These are phyloP conservation scores for Simplicillium aogashimaense DNA, from an alignment of 2,329 filamentous ascomycete species.

Conservation along the genomic window DNA sequence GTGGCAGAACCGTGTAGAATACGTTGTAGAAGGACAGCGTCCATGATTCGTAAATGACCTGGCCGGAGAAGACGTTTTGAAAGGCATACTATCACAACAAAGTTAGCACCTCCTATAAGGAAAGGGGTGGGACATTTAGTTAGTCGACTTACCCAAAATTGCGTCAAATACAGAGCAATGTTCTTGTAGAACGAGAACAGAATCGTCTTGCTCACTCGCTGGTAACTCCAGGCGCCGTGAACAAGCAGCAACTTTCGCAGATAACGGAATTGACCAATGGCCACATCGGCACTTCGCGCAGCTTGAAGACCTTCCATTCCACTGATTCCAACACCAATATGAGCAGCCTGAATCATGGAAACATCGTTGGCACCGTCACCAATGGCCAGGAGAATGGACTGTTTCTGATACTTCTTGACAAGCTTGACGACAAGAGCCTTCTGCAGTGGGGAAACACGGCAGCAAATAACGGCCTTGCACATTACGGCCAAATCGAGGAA, in stretches of 20 bases:
- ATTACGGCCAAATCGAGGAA: constrained; percentile 89
- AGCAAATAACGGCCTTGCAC: constrained; percentile 99
- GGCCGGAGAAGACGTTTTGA: constrained; percentile 94
- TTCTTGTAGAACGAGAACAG: constrained; percentile 99
- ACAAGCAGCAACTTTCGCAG: constrained; percentile 89
- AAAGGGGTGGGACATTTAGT: background rate
- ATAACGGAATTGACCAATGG: constrained; percentile 92
- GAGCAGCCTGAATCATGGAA: constrained; percentile 99
- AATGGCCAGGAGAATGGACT: constrained; percentile 87
- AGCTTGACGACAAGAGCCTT: constrained; percentile 97
- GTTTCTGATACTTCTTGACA: constrained; percentile 83
- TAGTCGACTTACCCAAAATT: constrained; percentile 73
- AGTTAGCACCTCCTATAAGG: constrained; percentile 14
- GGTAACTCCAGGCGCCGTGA: constrained; percentile 95
- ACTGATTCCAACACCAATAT: constrained; percentile 95
- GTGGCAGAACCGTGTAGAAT: constrained; percentile 89
- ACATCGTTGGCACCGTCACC: constrained; percentile 98
- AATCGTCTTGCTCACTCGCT: constrained; percentile 93
- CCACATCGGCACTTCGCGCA: constrained; percentile 87
- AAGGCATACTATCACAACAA: constrained; percentile 64
- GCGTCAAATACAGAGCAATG: constrained; percentile 95
- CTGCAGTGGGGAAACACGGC: constrained; percentile 90
- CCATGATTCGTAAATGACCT: constrained; percentile 99
- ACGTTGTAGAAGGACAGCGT: constrained; percentile 99
- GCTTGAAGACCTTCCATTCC: constrained; percentile 95